Evolutionary conservation across 164 flowering plant genomes (phyloP).

Genomic region (Vitis labrusca): DNA sequence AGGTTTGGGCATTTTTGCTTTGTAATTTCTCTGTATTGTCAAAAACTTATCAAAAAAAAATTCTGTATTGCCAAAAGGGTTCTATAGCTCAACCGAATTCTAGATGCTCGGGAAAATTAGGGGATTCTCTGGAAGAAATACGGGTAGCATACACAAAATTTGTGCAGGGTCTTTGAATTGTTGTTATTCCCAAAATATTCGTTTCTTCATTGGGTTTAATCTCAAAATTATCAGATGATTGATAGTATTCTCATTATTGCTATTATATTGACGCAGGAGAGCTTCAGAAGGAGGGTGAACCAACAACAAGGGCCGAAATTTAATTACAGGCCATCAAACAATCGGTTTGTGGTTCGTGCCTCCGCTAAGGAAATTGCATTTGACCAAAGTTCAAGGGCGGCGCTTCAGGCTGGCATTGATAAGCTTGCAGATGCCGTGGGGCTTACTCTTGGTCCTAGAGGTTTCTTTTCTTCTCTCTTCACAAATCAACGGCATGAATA

Average conservation of each 20-base stretch:
- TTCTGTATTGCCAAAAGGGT: too few species aligned
- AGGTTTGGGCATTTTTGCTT: neutral
- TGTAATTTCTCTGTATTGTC: neutral
- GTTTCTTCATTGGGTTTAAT: neutral
- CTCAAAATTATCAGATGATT: neutral
- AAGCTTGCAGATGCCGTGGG: conserved; percentile 97
- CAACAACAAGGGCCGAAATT: conserved; percentile 43
- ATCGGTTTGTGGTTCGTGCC: conserved; percentile 64
- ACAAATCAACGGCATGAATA: neutral
- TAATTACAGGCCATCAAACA: conserved; percentile 35
- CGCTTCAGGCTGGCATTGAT: conserved; percentile 90
- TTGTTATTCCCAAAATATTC: neutral
- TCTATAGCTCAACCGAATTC: too few species aligned
- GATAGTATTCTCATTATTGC: neutral
- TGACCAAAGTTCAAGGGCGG: conserved; percentile 78
- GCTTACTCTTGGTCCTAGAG: conserved; percentile 96
- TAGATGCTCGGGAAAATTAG: too few species aligned
- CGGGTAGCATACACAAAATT: neutral
- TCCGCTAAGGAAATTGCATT: conserved; percentile 86
- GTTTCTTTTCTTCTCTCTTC: conserved; percentile 29
- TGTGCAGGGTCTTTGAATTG: neutral
- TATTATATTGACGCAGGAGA: conserved; percentile 32
- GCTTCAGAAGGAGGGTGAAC: conserved; percentile 42
- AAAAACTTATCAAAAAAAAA: too few species aligned
- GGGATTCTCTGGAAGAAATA: neutral